Evolutionary conservation across 768 basidiomycete species (phyloP).

Genomic region (Naganishia vaughanmartiniae): DNA sequence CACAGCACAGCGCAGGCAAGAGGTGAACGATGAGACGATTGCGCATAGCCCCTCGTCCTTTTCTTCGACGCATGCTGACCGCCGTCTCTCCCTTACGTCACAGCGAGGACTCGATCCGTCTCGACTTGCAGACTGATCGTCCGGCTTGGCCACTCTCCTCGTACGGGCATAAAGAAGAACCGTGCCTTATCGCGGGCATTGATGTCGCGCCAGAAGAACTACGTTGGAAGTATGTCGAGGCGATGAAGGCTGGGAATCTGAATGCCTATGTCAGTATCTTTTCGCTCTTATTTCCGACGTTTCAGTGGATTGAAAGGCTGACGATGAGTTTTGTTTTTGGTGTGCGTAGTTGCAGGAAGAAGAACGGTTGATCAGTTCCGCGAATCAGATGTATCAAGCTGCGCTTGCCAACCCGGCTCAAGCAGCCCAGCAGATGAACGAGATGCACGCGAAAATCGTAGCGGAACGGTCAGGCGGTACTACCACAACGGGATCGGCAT

Average conservation of each 20-base stretch:
- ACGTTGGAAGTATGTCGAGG: slow-evolving; percentile 63
- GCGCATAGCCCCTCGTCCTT: background rate
- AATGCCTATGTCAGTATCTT: slow-evolving; percentile 66
- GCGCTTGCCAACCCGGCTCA: slow-evolving; percentile 17
- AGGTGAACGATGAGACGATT: too few relatives aligned
- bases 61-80: background rate
- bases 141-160: slow-evolving; percentile 77
- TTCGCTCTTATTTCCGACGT: background rate
- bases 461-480: slow-evolving; percentile 3
- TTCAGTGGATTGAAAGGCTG: background rate
- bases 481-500: slow-evolving; percentile 16
- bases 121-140: slow-evolving; percentile 68
- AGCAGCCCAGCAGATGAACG: slow-evolving; percentile 26
- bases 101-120: slow-evolving; percentile 4
- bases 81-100: background rate
- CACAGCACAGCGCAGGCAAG: too few relatives aligned
- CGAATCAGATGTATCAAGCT: slow-evolving; percentile 10
- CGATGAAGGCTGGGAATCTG: slow-evolving; percentile 59
- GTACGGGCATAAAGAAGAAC: slow-evolving; percentile 75
- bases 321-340: background rate
- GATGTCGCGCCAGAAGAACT: slow-evolving; percentile 80
- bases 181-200: slow-evolving; percentile 62
- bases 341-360: slow-evolving; percentile 25
- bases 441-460: background rate
- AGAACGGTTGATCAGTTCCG: slow-evolving; percentile 22